These are phyloP conservation scores for Persicaria maculosa DNA, from an alignment of 148 eudicot genomes.

Conservation along the genomic window DNA sequence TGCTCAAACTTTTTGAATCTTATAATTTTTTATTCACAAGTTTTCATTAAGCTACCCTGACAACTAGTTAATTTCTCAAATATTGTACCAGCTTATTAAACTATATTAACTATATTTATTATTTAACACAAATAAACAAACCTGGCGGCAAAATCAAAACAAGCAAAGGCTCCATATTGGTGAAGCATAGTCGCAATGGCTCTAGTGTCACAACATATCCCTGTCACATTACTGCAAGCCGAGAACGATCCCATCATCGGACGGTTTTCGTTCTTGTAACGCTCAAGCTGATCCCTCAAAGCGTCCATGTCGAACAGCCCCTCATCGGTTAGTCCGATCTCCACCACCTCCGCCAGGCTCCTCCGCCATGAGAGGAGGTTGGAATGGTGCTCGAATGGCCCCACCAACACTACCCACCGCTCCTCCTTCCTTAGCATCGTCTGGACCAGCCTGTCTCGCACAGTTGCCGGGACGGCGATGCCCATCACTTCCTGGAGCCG, in stretches of 20 bases:
- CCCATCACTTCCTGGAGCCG: constrained; percentile 71
- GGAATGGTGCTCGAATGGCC: constrained; percentile 74
- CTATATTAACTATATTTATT: too few species aligned
- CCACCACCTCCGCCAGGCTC: constrained; percentile 64
- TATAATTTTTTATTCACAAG: too few species aligned
- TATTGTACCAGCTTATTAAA: too few species aligned
- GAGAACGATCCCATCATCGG: constrained; percentile 72
- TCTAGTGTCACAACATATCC: constrained; percentile 36
- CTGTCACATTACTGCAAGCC: constrained; percentile 77
- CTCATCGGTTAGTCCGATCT: constrained; percentile 34
- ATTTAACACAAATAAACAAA: background rate
- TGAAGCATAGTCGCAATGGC: constrained; percentile 33
- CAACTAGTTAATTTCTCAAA: too few species aligned
- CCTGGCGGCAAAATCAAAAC: constrained; percentile 54
- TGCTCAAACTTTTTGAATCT: too few species aligned
- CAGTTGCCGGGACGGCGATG: constrained; percentile 32
- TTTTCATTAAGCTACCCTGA: too few species aligned
- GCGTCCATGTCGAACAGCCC: constrained; percentile 39
- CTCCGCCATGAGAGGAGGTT: constrained; percentile 70
- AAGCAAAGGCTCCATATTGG: constrained; percentile 41
- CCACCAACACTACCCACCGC: constrained; percentile 69
- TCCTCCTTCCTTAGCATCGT: constrained; percentile 24
- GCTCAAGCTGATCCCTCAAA: constrained; percentile 23
- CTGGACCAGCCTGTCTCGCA: constrained; percentile 23
- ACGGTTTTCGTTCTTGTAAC: constrained; percentile 25